Base-by-base conservation (phyloP, 148 eudicot genomes). In the Chenopodium quinoa region DNA sequence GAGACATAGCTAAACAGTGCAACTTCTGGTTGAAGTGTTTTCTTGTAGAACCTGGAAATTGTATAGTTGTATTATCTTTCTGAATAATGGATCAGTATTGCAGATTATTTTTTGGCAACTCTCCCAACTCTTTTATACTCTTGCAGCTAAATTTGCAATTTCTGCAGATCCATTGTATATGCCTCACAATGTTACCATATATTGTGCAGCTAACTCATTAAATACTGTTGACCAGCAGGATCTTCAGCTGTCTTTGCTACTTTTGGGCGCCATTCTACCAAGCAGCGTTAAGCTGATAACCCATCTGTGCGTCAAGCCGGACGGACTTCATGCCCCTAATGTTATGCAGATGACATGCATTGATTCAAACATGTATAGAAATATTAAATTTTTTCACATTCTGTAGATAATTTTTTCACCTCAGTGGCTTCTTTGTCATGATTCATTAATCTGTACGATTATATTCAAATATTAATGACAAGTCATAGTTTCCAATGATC, bases 61-160 rank as follows among this genome's bases (percentile, higher is more conserved):
- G 70, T 71, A 83, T 77, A 48, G 77, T 22, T 79, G 77, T 83
- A 62, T 68, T 34, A 27, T 79, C 68, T 83, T 31, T 79, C 78
- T 12, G 12, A 69, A 34, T 47, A 79, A 76, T 79, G 71, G 40
- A 75, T 75, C 78, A 75, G 62, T 80, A 62, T 32, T 69, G 22
- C 72, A 31, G 72, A 80, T 80, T 71, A 40, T 44, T 12, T 80
- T 66, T 62, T 9, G 73, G 22, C 40, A 19, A 8, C 34, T 46
- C 37, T 25, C 12, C 58, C 60, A 34, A 40, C 19, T 54, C 52
- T 79, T 31, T 25, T 32, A 34, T 79, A 60, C 67, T 68, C 58
- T 78, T 50, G 75, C 50, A 27, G 47, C 63, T 31, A 58, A 50
- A 31, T 68, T 70, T 5, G 19, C 37, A 19, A 27, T n/a, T 46